Percentiles rank a stretch among this genome's conserved stretches.
These are phyloP conservation scores for Pleurotus djamor DNA, from an alignment of 768 basidiomycete species.

Conservation along the genomic window DNA sequence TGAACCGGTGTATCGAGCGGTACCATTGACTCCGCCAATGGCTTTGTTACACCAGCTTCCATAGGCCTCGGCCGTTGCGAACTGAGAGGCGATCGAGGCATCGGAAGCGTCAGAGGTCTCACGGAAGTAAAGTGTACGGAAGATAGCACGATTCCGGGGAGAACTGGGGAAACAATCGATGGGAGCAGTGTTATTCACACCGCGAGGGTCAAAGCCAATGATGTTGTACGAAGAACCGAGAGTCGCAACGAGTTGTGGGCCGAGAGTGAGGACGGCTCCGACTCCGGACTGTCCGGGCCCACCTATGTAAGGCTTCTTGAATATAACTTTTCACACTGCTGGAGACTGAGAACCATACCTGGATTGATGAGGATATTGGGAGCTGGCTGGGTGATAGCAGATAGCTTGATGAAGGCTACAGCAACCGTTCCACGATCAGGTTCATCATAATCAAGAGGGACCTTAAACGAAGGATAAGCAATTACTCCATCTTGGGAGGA, in stretches of 20 bases:
- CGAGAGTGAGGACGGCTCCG: conserved; percentile 18
- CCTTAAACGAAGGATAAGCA: conserved; percentile 20
- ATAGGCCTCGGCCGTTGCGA: not conserved
- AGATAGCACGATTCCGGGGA: not conserved
- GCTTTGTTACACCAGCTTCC: not conserved
- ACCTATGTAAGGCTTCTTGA: conserved; percentile 23
- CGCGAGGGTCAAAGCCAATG: conserved; percentile 45
- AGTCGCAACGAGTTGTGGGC: conserved; percentile 20
- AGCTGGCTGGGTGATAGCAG: conserved; percentile 13
- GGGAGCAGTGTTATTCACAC: conserved; percentile 15
- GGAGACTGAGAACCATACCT: not conserved
- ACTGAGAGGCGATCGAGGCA: not conserved
- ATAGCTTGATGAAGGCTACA: conserved; percentile 39
- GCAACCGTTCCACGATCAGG: conserved; percentile 30
- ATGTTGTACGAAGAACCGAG: conserved; percentile 43
- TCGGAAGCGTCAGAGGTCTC: not conserved
- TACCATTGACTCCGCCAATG: not conserved
- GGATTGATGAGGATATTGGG: not conserved
- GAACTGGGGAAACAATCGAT: not conserved
- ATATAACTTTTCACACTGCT: no score
- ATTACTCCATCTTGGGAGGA: not conserved
- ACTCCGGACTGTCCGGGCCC: conserved; percentile 47
- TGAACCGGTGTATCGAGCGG: not conserved
- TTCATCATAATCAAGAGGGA: conserved; percentile 42
- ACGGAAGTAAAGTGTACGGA: not conserved